Evolutionary conservation across 768 basidiomycete species (phyloP), one percentile per base, ranked within the genome.

Genomic region (Crucibulum laeve): DNA sequence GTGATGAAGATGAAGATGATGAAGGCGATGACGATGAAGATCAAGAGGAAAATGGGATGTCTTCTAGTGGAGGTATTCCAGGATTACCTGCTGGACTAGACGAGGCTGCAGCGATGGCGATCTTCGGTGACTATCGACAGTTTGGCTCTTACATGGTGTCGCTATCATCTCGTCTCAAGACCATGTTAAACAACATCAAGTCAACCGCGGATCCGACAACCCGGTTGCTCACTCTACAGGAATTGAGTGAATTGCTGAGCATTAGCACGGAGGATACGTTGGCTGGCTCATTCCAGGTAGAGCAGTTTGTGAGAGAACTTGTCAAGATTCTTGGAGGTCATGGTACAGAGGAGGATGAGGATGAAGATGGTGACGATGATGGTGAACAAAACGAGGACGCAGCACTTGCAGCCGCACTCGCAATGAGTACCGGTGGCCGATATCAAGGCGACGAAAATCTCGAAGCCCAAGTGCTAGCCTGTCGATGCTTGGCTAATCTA

Each of bases 251-350:
- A 60, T 64, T 97, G 25, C 80, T 99, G 44, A 89, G 90, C 48
- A 94, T 98, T 67, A 91, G 91, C 63, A 97, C 92, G 2, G 95
- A 98, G 66, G 96, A 99, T 60, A 97, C 93, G 5, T 71, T 99
- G 36, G 88, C 91, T 6, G 92, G 92, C 32, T 94, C 89, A n/a
- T 95, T 99, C 68, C 89, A 87, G 50, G 85, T 94, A 17, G 93
- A 95, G 54, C 78, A 83, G 25, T 98, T 91, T 59, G 90, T 94
- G 23, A 81, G 84, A 53, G 95, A 96, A 61, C 76, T 99, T 28
- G 85, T 99, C 48, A 82, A 82, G 57, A 92, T 97, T 52, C 74
- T 98, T 26, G 89, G 90, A 25, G 91, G 87, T 10, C 83, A 78
- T 21, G 84, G 84, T 25, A 76, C 70, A 34, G 81, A 81, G 13